Base-by-base conservation (phyloP, 1,284 basidiomycete species). In the Ceratobasidium sp. region DNA sequence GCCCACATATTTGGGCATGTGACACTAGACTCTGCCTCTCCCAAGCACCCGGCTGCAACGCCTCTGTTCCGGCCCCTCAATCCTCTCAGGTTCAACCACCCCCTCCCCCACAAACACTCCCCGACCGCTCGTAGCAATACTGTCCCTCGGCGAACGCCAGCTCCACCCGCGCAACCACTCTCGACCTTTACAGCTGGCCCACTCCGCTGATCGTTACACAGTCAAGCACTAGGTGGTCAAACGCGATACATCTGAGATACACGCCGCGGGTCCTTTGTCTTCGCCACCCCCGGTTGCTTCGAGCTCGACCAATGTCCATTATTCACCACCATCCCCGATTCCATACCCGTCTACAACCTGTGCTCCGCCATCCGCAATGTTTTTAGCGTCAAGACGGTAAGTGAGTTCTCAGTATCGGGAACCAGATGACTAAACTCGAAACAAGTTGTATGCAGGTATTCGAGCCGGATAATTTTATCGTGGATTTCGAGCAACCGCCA, bases 351-450 rank as follows among this genome's bases (percentile, higher is more conserved):
- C 52, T n/a, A n/a, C 52, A 8, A 55, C 27, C 52, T 55, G 52
- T n/a, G 23, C 52, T 27, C 23, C 52, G 52, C 52, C 52, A 23
- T 55, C 23, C 4, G 8, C 20, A 12, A n/a, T 6, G 52, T 27
- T 55, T 3, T 55, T 55, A n/a, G 52, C 52, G 52, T 55, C 52
- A n/a, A 55, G 52, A n/a, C 52, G 52, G 52, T 55, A 23, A 55
- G 52, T 10, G 23, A 23, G 10, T 10, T 12, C 23, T 55, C 8
- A 7, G 23, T 10, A 55, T 10, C n/a, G n/a, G n/a, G 23, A n/a
- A 20, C 6, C 12, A 27, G 8, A 55, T 54, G 4, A 55, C 52
- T 23, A 23, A 55, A 55, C 20, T 38, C 20, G 20, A 23, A 55
- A 55, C 10, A 20, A 55, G 23, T 55, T n/a, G 52, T 12, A 27